Percentiles rank a stretch among this genome's conserved stretches.
phyloP scores from a whole-genome alignment of 1,139 yeast species.

The Blastobotrys proliferans region DNA sequence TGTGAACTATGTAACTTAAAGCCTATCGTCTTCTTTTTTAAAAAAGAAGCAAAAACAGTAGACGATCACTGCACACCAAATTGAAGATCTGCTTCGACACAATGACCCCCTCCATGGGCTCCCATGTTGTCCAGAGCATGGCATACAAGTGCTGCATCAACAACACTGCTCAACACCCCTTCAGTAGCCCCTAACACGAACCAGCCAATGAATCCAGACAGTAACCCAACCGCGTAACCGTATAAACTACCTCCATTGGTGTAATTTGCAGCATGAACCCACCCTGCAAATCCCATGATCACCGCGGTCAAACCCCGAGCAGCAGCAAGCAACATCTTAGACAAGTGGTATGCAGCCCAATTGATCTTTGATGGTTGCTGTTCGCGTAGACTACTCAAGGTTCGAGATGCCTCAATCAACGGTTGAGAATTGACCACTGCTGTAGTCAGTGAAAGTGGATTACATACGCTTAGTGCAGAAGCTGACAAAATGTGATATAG shows the following conservation, averaged over 20 bases:
- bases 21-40: too few species aligned
- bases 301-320: conserved; percentile 38
- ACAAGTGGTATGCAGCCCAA: conserved; percentile 35
- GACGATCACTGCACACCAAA: too few species aligned
- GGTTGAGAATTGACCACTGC: conserved; percentile 36
- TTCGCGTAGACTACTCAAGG: conserved; percentile 24
- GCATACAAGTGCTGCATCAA: conserved; percentile 38
- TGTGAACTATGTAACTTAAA: too few species aligned
- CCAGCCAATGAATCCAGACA: conserved; percentile 42
- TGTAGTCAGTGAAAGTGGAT: conserved; percentile 38
- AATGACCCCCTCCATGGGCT: conserved; percentile 30
- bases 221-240: conserved; percentile 39
- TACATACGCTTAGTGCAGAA: conserved; percentile 31
- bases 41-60: too few species aligned
- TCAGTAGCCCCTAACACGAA: conserved; percentile 43
- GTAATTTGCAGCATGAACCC: conserved; percentile 39
- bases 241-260: conserved; percentile 35
- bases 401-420: conserved; percentile 33
- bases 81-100: conserved; percentile 33
- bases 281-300: conserved; percentile 37
- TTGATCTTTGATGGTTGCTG: background rate
- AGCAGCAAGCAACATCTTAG: conserved; percentile 38
- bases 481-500: conserved; percentile 30
- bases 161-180: conserved; percentile 39
- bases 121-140: conserved; percentile 35